phyloP scores from a whole-genome alignment of 257 asterid species.

The Osmanthus fragrans region DNA sequence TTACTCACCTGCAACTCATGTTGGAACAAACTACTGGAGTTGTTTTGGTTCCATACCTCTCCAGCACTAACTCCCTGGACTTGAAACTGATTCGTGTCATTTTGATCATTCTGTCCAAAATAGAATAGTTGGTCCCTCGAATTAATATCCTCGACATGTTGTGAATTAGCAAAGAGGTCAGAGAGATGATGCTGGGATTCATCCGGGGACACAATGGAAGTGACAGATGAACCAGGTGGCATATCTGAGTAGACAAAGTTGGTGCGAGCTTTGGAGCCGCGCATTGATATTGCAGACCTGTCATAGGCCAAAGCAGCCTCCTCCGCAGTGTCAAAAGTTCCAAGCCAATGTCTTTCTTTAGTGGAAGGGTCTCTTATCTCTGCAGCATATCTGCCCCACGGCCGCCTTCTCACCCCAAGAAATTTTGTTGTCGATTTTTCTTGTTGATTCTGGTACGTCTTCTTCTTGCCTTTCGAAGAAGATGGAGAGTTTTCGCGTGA shows the following conservation, averaged over 20 bases:
- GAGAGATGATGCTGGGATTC: slow-evolving; percentile 38
- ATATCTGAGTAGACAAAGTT: slow-evolving; percentile 87
- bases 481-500: slow-evolving; percentile 28
- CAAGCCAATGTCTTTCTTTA: slow-evolving; percentile 86
- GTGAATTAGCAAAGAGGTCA: slow-evolving; percentile 20
- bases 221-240: slow-evolving; percentile 85
- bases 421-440: slow-evolving; percentile 37
- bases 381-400: slow-evolving; percentile 92
- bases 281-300: slow-evolving; percentile 85
- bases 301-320: slow-evolving; percentile 92
- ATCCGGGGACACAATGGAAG: slow-evolving; percentile 77
- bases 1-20: background rate
- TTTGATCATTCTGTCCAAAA: slow-evolving; percentile 35
- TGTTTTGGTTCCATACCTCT: slow-evolving; percentile 21
- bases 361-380: slow-evolving; percentile 85
- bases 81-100: slow-evolving; percentile 15
- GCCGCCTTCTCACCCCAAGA: slow-evolving; percentile 78
- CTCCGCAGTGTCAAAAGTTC: slow-evolving; percentile 88
- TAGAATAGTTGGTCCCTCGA: slow-evolving; percentile 14
- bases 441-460: slow-evolving; percentile 24
- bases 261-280: slow-evolving; percentile 67
- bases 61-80: slow-evolving; percentile 24
- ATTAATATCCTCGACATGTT: background rate
- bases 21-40: background rate
- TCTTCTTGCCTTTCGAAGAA: slow-evolving; percentile 50